phyloP scores from a whole-genome alignment of 2,329 filamentous ascomycete species.

The Karstenula rhodostoma region DNA sequence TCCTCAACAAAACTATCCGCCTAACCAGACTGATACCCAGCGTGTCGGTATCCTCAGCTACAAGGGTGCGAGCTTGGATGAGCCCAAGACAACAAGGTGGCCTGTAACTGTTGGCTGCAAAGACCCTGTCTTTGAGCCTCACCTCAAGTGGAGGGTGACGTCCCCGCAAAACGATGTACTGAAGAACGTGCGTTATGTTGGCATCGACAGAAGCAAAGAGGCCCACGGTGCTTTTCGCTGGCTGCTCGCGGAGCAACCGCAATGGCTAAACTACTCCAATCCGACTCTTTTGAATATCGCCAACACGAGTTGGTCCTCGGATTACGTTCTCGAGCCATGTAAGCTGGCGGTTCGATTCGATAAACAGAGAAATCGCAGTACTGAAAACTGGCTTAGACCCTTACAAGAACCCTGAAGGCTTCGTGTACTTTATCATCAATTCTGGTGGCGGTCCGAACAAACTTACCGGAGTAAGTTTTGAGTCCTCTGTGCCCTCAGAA shows the following conservation, averaged over 20 bases:
- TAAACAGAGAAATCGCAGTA: neutral
- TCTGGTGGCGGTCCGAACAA: constrained; percentile 16
- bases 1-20: constrained; percentile 8
- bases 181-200: constrained; percentile 22
- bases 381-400: constrained; percentile 16
- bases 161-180: constrained; percentile 26
- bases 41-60: constrained; percentile 32
- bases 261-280: constrained; percentile 31
- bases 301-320: constrained; percentile 26
- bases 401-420: constrained; percentile 22
- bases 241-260: constrained; percentile 25
- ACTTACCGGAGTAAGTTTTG: constrained; percentile 3
- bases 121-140: constrained; percentile 23
- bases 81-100: constrained; percentile 17
- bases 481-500: neutral
- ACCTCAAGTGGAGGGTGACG: constrained; percentile 26
- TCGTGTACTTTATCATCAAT: constrained; percentile 31
- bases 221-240: constrained; percentile 21
- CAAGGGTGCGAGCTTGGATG: constrained; percentile 14
- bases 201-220: constrained; percentile 15
- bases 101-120: constrained; percentile 21
- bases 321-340: constrained; percentile 29
- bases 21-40: constrained; percentile 12
- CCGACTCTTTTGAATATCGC: constrained; percentile 26
- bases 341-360: neutral